Evolutionary conservation across 495 filamentous ascomycete genomes (phyloP), one percentile per base, ranked within the genome.

Genomic region (Lophiotrema nucula): DNA sequence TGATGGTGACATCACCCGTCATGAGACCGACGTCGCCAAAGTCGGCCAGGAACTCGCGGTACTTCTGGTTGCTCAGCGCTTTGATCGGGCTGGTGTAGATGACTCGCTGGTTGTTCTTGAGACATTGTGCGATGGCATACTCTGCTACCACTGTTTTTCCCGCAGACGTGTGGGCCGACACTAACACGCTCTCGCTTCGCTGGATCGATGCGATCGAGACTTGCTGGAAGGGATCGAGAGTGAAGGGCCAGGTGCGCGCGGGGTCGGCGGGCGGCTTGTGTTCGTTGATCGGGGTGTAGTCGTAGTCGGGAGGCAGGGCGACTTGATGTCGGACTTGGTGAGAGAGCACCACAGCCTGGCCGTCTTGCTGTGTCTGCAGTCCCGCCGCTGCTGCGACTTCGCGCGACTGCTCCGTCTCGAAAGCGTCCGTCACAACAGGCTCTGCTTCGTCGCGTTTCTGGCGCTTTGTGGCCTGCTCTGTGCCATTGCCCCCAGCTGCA

Each of bases 71-170:
- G 70, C 91, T 96, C 69, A 98, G 77, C 21, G 93, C 93, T 72
- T 98, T 98, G 76, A 98, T 97, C 0, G 93, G 93, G 79, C 92
- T 97, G 1, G 93, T 98, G 76, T 98, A 98, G 70, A 98, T 97
- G 57, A 98, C 93, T 68, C 93, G 83, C 75, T 98, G 93, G 74
- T 96, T 97, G 71, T 87, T 84, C 76, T 95, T 92, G 74, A 98
- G 81, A 73, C 95, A 92, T 68, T 98, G 93, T 37, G 93, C 93
- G 69, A 98, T 97, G 13, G 93, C 95, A 69, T 98, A 98, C 69
- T 98, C 93, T 55, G 93, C 93, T 18, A 96, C 90, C 16, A 97
- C 93, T 2, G 93, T 98, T 72, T 98, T 98, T 72, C 93, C 93
- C 35, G 93, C 93, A 81, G 87, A 92, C 19, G 93, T 98, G 74